phyloP scores from a whole-genome alignment of 2,329 filamentous ascomycete species.

The Ilyonectria sp. region DNA sequence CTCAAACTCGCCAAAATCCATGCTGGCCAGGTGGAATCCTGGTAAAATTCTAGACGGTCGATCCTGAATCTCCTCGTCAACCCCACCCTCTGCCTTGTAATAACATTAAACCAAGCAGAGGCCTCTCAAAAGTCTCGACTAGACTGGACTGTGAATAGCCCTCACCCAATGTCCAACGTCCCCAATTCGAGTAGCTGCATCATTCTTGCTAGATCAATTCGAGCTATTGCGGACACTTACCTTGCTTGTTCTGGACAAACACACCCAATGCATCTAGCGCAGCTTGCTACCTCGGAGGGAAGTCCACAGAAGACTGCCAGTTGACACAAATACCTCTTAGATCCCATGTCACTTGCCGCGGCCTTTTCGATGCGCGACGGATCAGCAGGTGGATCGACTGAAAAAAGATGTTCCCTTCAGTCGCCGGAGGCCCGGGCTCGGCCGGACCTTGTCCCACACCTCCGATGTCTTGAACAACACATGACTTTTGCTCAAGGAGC shows the following conservation, averaged over 20 bases:
- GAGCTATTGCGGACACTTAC: background rate
- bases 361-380: no score
- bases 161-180: background rate
- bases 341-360: no score
- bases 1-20: background rate
- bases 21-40: background rate
- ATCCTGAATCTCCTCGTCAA: background rate
- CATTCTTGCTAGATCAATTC: background rate
- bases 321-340: background rate
- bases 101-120: background rate
- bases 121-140: background rate
- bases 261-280: background rate
- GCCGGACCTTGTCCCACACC: background rate
- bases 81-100: background rate
- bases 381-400: background rate
- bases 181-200: background rate
- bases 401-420: background rate
- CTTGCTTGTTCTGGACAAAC: background rate
- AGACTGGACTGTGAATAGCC: background rate
- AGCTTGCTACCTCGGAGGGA: background rate
- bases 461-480: background rate
- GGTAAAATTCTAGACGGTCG: slow-evolving; percentile 1
- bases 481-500: background rate
- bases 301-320: background rate
- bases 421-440: background rate